phyloP scores from a whole-genome alignment of 2,329 filamentous ascomycete species.

The Triangularia setosa region DNA sequence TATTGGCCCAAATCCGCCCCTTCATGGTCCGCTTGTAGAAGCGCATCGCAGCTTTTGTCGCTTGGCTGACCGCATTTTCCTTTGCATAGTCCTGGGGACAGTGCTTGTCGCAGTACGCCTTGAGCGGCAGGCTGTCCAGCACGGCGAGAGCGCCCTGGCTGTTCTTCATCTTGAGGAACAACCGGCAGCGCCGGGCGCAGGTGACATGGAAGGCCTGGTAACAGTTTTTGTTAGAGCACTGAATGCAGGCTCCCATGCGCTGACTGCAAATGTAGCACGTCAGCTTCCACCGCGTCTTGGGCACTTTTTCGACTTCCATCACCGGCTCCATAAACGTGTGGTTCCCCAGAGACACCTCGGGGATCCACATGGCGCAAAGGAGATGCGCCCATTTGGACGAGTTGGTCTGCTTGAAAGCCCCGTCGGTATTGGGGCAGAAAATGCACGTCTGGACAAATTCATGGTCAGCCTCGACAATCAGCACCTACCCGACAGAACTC shows the following conservation, averaged over 20 bases:
- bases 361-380: constrained; percentile 97
- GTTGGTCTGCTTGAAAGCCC: constrained; percentile 97
- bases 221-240: constrained; percentile 96
- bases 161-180: constrained; percentile 97
- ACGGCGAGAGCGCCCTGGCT: constrained; percentile 74
- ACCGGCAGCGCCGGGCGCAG: constrained; percentile 79
- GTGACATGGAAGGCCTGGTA: constrained; percentile 97
- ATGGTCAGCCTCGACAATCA: constrained; percentile 5
- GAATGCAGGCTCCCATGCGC: constrained; percentile 96
- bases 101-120: constrained; percentile 95
- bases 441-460: constrained; percentile 69
- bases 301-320: constrained; percentile 96
- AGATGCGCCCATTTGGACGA: constrained; percentile 95
- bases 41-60: constrained; percentile 76
- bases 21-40: constrained; percentile 90
- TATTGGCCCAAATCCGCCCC: constrained; percentile 87
- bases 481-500: not conserved
- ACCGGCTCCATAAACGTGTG: constrained; percentile 98
- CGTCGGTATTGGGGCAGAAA: constrained; percentile 96
- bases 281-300: constrained; percentile 88
- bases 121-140: constrained; percentile 77
- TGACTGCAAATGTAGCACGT: constrained; percentile 96
- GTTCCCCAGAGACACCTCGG: constrained; percentile 92
- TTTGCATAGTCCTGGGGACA: constrained; percentile 83
- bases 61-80: constrained; percentile 77